Base-by-base conservation (phyloP, 768 basidiomycete species). In the Mycena vulgaris region DNA sequence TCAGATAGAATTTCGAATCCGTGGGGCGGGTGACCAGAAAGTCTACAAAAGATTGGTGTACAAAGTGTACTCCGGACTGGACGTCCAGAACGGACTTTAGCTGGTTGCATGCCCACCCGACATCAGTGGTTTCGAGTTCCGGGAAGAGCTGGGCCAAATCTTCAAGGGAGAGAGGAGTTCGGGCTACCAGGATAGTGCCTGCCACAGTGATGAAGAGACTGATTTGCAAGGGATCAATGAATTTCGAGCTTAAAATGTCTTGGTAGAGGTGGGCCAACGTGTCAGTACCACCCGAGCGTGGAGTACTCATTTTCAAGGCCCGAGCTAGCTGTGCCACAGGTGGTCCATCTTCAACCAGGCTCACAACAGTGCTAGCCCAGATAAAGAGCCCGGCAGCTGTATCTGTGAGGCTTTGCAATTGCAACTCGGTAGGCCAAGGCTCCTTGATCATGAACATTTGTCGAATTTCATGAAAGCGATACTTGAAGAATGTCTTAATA, bases 341-440 rank as follows among this genome's bases (percentile, higher is more conserved):
- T 40, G 37, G 63, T 27, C 27, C 37, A 25, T 33, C 45, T 17
- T 35, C 31, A 21, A 65, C 63, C 25, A 65, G 35, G 23, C 57
- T 56, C 17, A 65, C 8, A n/a, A 65, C 45, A 0, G 64, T 66
- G 19, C 45, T 66, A 2, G 64, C 64, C 64, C 64, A 66, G 47
- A 66, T 66, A 25, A 65, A 56, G 17, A 65, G 28, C 23, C 53
- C 63, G 28, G 63, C 63, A 16, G 63, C 63, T 8, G 53, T 11
- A 23, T 57, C 9, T 3, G 53, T 57, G 4, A 65, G 42, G 14
- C 35, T n/a, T n/a, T 65, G 13, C 40, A 65, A 35, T 14, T 57
- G 31, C 11, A 21, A 21, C 30, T 16, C 2, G 30, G 28, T 48
- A 25, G 63, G 63, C 63, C 53, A 56, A 10, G 63, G 63, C 23